Conservation (phyloP, 2,329 filamentous ascomycete genomes). For the Phaeomoniella chlamydospora region DNA sequence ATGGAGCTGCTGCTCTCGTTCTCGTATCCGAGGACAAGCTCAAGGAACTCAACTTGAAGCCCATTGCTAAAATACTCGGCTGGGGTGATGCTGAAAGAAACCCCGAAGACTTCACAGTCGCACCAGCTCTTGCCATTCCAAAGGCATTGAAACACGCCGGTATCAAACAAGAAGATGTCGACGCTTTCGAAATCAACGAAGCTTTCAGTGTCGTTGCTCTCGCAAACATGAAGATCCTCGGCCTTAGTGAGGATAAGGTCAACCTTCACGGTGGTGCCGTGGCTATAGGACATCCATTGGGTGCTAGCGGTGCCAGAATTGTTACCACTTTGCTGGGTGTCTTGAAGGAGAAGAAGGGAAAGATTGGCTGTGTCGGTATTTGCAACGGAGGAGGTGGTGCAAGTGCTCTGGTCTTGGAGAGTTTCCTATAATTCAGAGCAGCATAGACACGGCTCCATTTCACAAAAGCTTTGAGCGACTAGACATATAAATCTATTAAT, state of each 20-base stretch:
- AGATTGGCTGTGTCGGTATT: constrained; percentile 87
- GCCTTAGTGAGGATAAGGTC: constrained; percentile 67
- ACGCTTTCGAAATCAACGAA: constrained; percentile 98
- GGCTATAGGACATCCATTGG: constrained; percentile 87
- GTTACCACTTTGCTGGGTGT: constrained; percentile 81
- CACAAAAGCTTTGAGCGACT: no score
- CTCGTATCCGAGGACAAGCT: constrained; percentile 89
- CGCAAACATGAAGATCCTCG: constrained; percentile 87
- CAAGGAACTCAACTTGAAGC: constrained; percentile 80
- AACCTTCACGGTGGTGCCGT: constrained; percentile 93
- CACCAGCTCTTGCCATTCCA: constrained; percentile 84
- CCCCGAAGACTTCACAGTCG: constrained; percentile 90
- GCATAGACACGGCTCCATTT: no score
- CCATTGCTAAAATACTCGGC: constrained; percentile 88
- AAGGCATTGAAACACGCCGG: constrained; percentile 95
- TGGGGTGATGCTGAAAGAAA: constrained; percentile 91
- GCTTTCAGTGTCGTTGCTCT: constrained; percentile 94
- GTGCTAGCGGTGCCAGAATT: constrained; percentile 86
- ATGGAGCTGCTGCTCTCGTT: constrained; percentile 83
- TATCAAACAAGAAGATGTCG: constrained; percentile 60
- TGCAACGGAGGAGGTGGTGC: constrained; percentile 97
- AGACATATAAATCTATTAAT: no score
- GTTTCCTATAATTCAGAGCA: constrained; percentile 18
- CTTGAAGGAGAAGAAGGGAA: constrained; percentile 76
- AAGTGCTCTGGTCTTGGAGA: constrained; percentile 82